phyloP scores from a whole-genome alignment of 768 basidiomycete genomes.

The Mycena venus region DNA sequence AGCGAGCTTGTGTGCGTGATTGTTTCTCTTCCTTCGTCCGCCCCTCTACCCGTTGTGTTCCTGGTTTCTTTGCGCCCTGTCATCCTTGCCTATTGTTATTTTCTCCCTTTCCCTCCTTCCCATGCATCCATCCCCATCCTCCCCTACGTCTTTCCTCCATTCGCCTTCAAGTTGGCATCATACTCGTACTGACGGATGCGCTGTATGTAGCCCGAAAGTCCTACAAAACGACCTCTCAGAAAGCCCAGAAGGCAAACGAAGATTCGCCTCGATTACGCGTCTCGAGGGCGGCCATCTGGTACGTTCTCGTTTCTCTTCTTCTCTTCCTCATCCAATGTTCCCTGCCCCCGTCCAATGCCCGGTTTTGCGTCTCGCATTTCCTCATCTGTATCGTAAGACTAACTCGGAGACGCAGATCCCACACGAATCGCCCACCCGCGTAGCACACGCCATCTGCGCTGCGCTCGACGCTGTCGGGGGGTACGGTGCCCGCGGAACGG shows the following conservation, averaged over 20 bases:
- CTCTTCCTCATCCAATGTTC: too few species aligned
- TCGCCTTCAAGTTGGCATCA: too few species aligned
- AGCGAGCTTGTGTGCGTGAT: conserved; percentile 62
- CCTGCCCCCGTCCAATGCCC: too few species aligned
- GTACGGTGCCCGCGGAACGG: too few species aligned
- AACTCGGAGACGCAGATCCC: too few species aligned
- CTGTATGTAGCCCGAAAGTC: conserved; percentile 57
- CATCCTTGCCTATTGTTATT: background rate
- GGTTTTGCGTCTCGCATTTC: background rate
- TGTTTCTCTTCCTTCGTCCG: too few species aligned
- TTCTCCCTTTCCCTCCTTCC: background rate
- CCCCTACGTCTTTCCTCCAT: too few species aligned
- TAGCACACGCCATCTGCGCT: conserved; percentile 52
- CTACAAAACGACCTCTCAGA: conserved; percentile 60
- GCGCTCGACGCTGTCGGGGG: too few species aligned
- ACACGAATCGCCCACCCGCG: conserved; percentile 58
- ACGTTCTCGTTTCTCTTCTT: conserved; percentile 11
- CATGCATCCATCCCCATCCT: too few species aligned
- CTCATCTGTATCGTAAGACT: too few species aligned
- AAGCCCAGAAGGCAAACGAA: conserved; percentile 28
- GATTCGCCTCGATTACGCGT: conserved; percentile 56
- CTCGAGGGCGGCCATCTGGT: conserved; percentile 64
- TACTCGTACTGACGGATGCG: background rate
- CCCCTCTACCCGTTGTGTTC: too few species aligned
- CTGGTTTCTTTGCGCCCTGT: background rate